Evolutionary conservation across 805 yeast genomes (phyloP).

Genomic region (Sugiyamaella chiloensis): DNA sequence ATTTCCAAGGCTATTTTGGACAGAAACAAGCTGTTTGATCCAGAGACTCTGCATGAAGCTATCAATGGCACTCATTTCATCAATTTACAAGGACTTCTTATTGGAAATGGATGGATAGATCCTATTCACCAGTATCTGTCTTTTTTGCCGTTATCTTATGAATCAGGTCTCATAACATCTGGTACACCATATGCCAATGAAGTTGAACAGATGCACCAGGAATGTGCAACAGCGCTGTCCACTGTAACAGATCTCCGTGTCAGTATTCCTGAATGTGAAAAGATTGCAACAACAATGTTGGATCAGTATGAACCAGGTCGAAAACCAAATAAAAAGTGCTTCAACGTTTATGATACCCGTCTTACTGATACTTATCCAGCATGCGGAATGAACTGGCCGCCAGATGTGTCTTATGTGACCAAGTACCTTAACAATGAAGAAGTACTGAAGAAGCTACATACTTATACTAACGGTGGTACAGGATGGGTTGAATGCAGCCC

Average conservation of each 20-base stretch:
- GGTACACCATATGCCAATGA: slow-evolving; percentile 21
- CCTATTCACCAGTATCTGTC: slow-evolving; percentile 82
- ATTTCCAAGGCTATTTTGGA: slow-evolving; percentile 62
- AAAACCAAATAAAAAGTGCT: slow-evolving; percentile 49
- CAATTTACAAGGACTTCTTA: slow-evolving; percentile 62
- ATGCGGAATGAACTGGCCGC: slow-evolving; percentile 95
- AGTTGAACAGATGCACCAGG: slow-evolving; percentile 23
- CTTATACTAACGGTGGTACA: slow-evolving; percentile 34
- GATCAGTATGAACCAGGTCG: slow-evolving; percentile 26
- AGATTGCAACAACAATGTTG: slow-evolving; percentile 39
- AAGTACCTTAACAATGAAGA: slow-evolving; percentile 47
- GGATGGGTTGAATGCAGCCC: slow-evolving; percentile 80
- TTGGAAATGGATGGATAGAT: slow-evolving; percentile 95
- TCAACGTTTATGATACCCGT: slow-evolving; percentile 80
- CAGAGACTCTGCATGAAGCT: neutral
- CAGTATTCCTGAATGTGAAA: slow-evolving; percentile 35
- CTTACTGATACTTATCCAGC: slow-evolving; percentile 70
- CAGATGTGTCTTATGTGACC: slow-evolving; percentile 47
- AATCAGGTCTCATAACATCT: slow-evolving; percentile 51
- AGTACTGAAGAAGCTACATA: slow-evolving; percentile 52
- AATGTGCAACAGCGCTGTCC: slow-evolving; percentile 30
- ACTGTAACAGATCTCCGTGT: slow-evolving; percentile 18
- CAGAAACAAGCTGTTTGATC: slow-evolving; percentile 38
- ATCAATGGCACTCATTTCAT: slow-evolving; percentile 21
- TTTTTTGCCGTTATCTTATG: slow-evolving; percentile 66